These are phyloP conservation scores for Brassica rapa DNA, from an alignment of 345 rosid genomes.

Conservation along the genomic window DNA sequence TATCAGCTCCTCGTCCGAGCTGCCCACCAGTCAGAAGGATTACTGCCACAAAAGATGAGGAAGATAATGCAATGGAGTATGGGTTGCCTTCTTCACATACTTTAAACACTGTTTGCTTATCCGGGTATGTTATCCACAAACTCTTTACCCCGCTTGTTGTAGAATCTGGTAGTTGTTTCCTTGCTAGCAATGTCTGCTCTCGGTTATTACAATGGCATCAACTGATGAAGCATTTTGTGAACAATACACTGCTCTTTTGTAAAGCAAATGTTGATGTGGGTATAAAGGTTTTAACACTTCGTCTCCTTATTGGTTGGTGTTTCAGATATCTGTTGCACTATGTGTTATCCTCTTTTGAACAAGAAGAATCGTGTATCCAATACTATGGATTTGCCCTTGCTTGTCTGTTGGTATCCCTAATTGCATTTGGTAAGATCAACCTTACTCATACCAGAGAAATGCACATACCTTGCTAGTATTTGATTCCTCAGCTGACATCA, in stretches of 20 bases:
- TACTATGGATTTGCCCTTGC: conserved; percentile 60
- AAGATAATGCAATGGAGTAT: conserved; percentile 94
- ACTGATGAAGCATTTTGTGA: background rate
- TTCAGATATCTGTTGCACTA: conserved; percentile 77
- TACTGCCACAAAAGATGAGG: conserved; percentile 89
- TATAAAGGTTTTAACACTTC: conserved; percentile 4
- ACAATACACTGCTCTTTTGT: background rate
- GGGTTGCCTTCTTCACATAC: conserved; percentile 99
- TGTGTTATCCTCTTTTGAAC: conserved; percentile 49
- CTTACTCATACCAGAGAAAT: conserved; percentile 1
- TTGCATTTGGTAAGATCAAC: conserved; percentile 63
- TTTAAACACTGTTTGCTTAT: conserved; percentile 86
- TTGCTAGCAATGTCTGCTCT: background rate
- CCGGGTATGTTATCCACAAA: conserved; percentile 58
- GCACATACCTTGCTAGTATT: background rate
- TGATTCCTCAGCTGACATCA: conserved; percentile 22
- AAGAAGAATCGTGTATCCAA: conserved; percentile 40
- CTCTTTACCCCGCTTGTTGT: background rate
- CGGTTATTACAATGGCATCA: background rate
- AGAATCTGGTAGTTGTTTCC: background rate
- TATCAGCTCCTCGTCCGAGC: conserved; percentile 94
- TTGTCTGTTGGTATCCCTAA: conserved; percentile 67
- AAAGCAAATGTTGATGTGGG: background rate
- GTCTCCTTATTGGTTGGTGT: background rate
- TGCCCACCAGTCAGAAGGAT: conserved; percentile 91